A percentile compares a stretch with the other conserved stretches of the same genome.
Evolutionary conservation across 2,329 filamentous ascomycete genomes (phyloP).

Genomic region (Tolypocladium tropicale): DNA sequence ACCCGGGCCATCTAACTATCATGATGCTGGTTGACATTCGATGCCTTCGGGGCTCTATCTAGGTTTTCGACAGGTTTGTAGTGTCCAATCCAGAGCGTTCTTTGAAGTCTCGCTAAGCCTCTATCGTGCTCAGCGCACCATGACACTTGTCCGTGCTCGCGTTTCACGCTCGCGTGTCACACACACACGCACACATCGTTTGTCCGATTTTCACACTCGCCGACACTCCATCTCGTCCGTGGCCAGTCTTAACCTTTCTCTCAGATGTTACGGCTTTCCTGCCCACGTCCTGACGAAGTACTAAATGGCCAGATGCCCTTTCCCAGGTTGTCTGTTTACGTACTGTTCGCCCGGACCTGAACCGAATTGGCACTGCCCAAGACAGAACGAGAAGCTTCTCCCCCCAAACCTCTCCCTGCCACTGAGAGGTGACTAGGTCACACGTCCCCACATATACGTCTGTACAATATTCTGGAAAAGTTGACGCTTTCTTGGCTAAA

Average conservation of each 20-base stretch:
- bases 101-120: not conserved
- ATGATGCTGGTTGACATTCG: constrained; percentile 35
- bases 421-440: not conserved
- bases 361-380: not conserved
- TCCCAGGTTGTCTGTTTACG: constrained; percentile 4
- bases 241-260: constrained; percentile 2
- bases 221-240: constrained; percentile 1
- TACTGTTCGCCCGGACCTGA: not conserved
- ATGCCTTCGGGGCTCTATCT: constrained; percentile 30
- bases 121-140: not conserved
- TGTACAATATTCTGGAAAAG: constrained; percentile 1
- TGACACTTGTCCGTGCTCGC: constrained; percentile 1
- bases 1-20: constrained; percentile 64
- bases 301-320: constrained; percentile 5
- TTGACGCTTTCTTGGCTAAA: constrained; percentile 1
- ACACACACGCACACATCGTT: constrained; percentile 1
- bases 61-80: constrained; percentile 34
- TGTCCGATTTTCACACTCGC: constrained; percentile 2
- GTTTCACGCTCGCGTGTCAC: not conserved
- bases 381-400: not conserved
- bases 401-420: not conserved
- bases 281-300: constrained; percentile 5
- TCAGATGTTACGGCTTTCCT: constrained; percentile 3
- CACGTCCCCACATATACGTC: not conserved
- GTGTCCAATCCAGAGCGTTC: constrained; percentile 5